Percentiles rank a stretch among this genome's conserved stretches.
phyloP scores from a whole-genome alignment of 345 rosid species.

The Leavenworthia alabamica region DNA sequence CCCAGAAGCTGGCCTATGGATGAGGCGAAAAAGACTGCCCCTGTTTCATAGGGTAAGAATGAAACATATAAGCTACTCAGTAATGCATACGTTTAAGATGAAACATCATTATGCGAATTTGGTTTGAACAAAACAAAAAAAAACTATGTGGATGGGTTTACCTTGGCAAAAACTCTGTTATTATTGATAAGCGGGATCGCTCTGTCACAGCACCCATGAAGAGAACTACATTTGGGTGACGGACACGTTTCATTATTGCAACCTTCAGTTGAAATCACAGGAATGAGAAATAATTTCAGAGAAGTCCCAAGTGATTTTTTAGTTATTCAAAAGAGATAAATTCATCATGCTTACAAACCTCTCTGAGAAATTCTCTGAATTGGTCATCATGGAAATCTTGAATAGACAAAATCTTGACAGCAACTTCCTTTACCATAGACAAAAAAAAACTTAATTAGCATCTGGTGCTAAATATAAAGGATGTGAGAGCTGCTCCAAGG shows the following conservation, averaged over 20 bases:
- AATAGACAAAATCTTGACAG: slow-evolving; percentile 76
- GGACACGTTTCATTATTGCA: slow-evolving; percentile 93
- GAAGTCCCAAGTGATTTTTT: background rate
- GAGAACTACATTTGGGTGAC: slow-evolving; percentile 96
- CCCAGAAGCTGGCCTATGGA: slow-evolving; percentile 80
- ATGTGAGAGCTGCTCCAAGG: background rate
- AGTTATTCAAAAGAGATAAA: background rate
- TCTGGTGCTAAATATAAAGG: background rate
- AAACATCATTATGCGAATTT: background rate
- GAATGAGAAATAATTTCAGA: background rate
- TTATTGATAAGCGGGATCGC: slow-evolving; percentile 76
- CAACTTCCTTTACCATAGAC: slow-evolving; percentile 64
- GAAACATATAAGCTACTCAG: slow-evolving; percentile 14
- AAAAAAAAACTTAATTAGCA: background rate
- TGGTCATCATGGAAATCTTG: slow-evolving; percentile 91
- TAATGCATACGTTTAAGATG: background rate
- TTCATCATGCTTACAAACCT: slow-evolving; percentile 40
- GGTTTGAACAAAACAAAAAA: background rate
- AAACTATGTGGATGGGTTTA: slow-evolving; percentile 13
- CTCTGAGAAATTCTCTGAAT: slow-evolving; percentile 82
- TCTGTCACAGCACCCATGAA: slow-evolving; percentile 99
- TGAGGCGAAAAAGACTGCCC: slow-evolving; percentile 91
- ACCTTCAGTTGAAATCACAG: slow-evolving; percentile 40
- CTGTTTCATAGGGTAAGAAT: slow-evolving; percentile 33
- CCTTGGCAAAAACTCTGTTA: slow-evolving; percentile 94